Evolutionary conservation across 1,139 yeast species (phyloP).

Genomic region (Pichia sp.): DNA sequence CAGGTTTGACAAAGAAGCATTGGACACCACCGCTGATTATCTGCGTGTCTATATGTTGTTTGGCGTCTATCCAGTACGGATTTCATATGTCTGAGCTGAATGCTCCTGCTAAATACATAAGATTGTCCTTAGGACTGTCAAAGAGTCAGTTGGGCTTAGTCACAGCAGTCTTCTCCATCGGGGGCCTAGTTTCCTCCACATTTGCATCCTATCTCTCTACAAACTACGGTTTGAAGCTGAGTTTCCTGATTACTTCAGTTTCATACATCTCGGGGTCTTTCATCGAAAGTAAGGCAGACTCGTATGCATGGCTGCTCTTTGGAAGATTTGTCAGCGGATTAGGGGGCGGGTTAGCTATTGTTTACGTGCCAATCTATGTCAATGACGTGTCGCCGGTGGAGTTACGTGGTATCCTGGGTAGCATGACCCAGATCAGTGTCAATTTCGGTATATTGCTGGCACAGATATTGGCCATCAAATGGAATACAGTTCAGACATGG

Average conservation of each 20-base stretch:
- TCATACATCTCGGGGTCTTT: slow-evolving; percentile 66
- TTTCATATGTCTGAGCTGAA: slow-evolving; percentile 86
- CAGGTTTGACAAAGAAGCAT: background rate
- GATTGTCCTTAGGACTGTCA: slow-evolving; percentile 17
- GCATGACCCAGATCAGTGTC: slow-evolving; percentile 82
- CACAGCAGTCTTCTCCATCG: slow-evolving; percentile 81
- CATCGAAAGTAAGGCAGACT: slow-evolving; percentile 51
- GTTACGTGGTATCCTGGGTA: slow-evolving; percentile 73
- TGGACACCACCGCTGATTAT: slow-evolving; percentile 28
- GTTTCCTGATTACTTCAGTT: slow-evolving; percentile 49
- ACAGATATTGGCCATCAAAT: slow-evolving; percentile 65
- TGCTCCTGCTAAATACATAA: slow-evolving; percentile 66
- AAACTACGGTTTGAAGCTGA: slow-evolving; percentile 56
- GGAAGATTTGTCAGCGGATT: slow-evolving; percentile 80
- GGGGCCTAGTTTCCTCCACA: slow-evolving; percentile 79
- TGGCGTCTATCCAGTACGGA: slow-evolving; percentile 84
- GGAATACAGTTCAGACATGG: slow-evolving; percentile 71
- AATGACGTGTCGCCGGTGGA: slow-evolving; percentile 72
- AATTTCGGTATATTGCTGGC: slow-evolving; percentile 80
- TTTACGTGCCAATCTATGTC: slow-evolving; percentile 75
- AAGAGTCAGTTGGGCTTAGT: slow-evolving; percentile 69
- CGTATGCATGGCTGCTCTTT: slow-evolving; percentile 43
- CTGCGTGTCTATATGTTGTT: slow-evolving; percentile 47
- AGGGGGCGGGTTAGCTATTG: slow-evolving; percentile 85
- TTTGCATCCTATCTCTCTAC: slow-evolving; percentile 72